These are phyloP conservation scores for Babesia gibsoni DNA, from an alignment of 169 alveolate species.

Conservation along the genomic window DNA sequence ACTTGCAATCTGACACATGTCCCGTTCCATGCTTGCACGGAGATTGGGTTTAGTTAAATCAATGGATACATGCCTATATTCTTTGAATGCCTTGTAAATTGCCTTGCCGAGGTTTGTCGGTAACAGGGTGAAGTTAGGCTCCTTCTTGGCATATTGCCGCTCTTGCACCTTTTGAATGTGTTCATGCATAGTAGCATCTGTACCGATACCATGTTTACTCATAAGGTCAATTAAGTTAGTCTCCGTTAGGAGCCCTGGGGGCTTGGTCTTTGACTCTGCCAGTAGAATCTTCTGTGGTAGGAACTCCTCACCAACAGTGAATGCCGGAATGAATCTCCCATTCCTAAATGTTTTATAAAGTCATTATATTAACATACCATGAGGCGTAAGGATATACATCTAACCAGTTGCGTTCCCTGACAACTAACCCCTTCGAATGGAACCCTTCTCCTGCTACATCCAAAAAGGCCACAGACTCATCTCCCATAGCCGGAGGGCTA, in stretches of 20 bases:
- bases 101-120: conserved; percentile 69
- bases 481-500: conserved; percentile 78
- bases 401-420: conserved; percentile 56
- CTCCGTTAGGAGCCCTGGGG: conserved; percentile 92
- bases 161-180: conserved; percentile 96
- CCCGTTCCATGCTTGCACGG: conserved; percentile 91
- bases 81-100: conserved; percentile 64
- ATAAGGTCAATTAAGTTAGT: conserved; percentile 91
- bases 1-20: conserved; percentile 85
- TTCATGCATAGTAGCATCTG: conserved; percentile 99
- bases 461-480: conserved; percentile 69
- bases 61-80: conserved; percentile 56
- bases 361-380: conserved; percentile 69
- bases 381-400: conserved; percentile 68
- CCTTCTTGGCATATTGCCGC: conserved; percentile 88
- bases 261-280: conserved; percentile 81
- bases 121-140: conserved; percentile 38
- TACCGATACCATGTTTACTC: conserved; percentile 97
- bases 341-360: conserved; percentile 57
- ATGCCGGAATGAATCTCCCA: conserved; percentile 76
- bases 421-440: conserved; percentile 46
- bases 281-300: conserved; percentile 70
- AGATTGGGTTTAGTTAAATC: conserved; percentile 84
- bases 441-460: conserved; percentile 71
- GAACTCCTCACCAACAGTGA: conserved; percentile 73